These are phyloP conservation scores for Eutypella sp. DNA, from an alignment of 2,329 filamentous ascomycete species.

Conservation along the genomic window DNA sequence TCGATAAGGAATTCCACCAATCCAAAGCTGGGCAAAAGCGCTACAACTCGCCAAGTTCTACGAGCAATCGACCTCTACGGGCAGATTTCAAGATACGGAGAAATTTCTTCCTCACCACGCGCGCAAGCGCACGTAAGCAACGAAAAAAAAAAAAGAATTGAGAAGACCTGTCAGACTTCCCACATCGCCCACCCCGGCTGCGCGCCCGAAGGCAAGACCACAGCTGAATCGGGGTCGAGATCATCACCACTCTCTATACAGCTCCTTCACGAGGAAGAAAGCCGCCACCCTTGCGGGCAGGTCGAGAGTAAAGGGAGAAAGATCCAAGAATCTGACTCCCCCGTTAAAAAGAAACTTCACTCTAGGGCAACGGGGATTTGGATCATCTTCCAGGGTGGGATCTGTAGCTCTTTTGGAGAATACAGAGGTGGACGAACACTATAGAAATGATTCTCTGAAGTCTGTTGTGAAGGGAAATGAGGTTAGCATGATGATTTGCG, in stretches of 20 bases:
- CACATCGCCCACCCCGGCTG: conserved; percentile 73
- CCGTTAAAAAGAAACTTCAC: conserved; percentile 65
- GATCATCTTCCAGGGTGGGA: conserved; percentile 93
- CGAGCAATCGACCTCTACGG: too few species aligned
- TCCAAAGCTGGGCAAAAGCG: too few species aligned
- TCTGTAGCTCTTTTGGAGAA: conserved; percentile 91
- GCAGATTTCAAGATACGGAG: too few species aligned
- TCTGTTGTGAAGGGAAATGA: conserved; percentile 12
- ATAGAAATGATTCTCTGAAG: conserved; percentile 90
- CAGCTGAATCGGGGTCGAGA: conserved; percentile 67
- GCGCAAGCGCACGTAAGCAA: conserved; percentile 44
- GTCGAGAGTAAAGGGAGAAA: conserved; percentile 45
- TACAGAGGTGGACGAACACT: conserved; percentile 91
- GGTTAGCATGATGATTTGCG: conserved; percentile 9
- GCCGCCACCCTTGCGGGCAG: conserved; percentile 60
- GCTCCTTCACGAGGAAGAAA: conserved; percentile 27
- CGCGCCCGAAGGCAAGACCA: conserved; percentile 73
- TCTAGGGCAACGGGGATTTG: conserved; percentile 84
- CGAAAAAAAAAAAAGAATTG: conserved; percentile 51
- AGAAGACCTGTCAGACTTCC: conserved; percentile 80
- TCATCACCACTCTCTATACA: conserved; percentile 93
- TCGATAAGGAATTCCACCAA: too few species aligned
- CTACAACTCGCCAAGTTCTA: too few species aligned
- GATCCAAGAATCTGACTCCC: conserved; percentile 35
- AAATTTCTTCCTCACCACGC: conserved; percentile 47